phyloP scores from a whole-genome alignment of 148 eudicot genomes.

The Limonium bicolor region DNA sequence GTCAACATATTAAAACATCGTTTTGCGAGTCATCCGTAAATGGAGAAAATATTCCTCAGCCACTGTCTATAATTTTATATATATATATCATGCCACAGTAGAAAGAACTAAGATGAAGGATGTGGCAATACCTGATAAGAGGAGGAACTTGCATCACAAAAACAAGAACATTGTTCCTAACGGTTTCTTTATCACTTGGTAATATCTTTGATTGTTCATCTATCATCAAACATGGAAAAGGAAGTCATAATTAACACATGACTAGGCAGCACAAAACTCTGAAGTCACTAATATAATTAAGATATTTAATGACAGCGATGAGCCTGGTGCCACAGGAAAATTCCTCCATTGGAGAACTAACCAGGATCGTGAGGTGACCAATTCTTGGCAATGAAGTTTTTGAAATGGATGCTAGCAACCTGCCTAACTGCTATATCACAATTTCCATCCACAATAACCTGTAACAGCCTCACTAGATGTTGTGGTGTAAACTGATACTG shows the following conservation, averaged over 20 bases:
- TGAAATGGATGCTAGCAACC: conserved; percentile 90
- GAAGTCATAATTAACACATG: conserved; percentile 2
- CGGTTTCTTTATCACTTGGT: conserved; percentile 60
- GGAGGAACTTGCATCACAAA: conserved; percentile 73
- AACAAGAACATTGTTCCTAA: conserved; percentile 76
- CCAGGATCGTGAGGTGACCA: conserved; percentile 91
- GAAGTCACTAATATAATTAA: too few species aligned
- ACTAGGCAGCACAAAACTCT: too few species aligned
- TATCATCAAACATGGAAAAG: conserved; percentile 10
- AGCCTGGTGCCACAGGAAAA: too few species aligned
- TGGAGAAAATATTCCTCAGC: too few species aligned
- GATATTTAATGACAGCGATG: too few species aligned
- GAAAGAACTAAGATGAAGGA: too few species aligned
- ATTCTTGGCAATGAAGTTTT: conserved; percentile 84
- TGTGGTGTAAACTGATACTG: conserved; percentile 82
- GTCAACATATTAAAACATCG: neutral
- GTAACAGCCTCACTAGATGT: conserved; percentile 88
- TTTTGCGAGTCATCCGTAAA: too few species aligned
- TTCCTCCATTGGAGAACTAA: conserved; percentile 19
- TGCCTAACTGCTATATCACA: conserved; percentile 81
- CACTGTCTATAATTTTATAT: too few species aligned
- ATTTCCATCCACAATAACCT: conserved; percentile 80
- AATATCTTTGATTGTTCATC: conserved; percentile 76
- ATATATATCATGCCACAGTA: too few species aligned
- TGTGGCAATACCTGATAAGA: conserved; percentile 45